Evolutionary conservation across 768 basidiomycete genomes (phyloP).

Genomic region (Leccinum disarticulatum): DNA sequence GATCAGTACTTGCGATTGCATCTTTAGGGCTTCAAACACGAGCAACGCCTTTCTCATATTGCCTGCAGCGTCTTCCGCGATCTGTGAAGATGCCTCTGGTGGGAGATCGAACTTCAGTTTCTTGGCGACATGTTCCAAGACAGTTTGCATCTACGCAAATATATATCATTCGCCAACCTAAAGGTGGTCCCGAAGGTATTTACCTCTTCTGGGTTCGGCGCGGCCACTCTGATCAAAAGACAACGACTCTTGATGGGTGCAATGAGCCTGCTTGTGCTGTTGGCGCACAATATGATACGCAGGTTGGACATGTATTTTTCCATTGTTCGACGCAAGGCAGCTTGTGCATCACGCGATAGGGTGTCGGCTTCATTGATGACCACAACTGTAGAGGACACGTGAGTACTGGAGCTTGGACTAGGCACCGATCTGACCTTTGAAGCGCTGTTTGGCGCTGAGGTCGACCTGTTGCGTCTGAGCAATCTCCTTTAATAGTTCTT

Average conservation of each 20-base stretch:
- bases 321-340: slow-evolving; percentile 95
- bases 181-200: slow-evolving; percentile 10
- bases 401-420: background rate
- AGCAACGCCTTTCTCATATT: slow-evolving; percentile 95
- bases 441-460: slow-evolving; percentile 89
- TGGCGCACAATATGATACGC: slow-evolving; percentile 94
- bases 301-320: slow-evolving; percentile 99
- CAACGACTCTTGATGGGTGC: slow-evolving; percentile 97
- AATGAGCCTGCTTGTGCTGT: slow-evolving; percentile 92
- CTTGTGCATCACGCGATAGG: slow-evolving; percentile 93
- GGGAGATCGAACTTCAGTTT: slow-evolving; percentile 83
- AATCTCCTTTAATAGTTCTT: slow-evolving; percentile 96
- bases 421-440: slow-evolving; percentile 70
- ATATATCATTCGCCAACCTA: slow-evolving; percentile 2
- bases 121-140: slow-evolving; percentile 77
- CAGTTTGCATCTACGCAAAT: slow-evolving; percentile 66
- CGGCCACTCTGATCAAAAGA: slow-evolving; percentile 89
- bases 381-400: slow-evolving; percentile 60
- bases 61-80: slow-evolving; percentile 79
- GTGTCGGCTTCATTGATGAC: slow-evolving; percentile 98
- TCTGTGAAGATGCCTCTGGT: slow-evolving; percentile 67
- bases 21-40: slow-evolving; percentile 92
- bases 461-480: slow-evolving; percentile 99
- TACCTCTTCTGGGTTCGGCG: slow-evolving; percentile 79
- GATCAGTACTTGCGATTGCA: slow-evolving; percentile 78